Evolutionary conservation across 1,284 basidiomycete species (phyloP), one percentile per base, ranked within the genome.

Genomic region (Ganoderma lingzhi): DNA sequence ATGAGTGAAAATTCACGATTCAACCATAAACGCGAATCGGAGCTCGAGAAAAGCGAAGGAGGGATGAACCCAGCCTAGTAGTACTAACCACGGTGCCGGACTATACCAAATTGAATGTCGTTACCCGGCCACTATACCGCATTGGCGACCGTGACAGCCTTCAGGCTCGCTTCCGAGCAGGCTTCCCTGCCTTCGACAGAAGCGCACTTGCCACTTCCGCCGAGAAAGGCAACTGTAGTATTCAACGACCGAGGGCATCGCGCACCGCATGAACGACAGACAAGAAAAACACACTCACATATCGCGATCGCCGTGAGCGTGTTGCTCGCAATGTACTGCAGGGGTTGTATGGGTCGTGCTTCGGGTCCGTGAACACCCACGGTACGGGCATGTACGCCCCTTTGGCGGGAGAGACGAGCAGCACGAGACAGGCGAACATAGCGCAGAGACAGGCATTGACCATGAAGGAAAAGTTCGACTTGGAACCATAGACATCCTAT

Each of bases 281-380:
- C 37, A 9, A 35, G 35, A 6, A 55, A 41, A 73, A 79, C 64
- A 79, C 64, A 67, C 69, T 65, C 73, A 89, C 88, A 78, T 61
- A 89, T 83, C 6, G 88, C 86, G 48, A 90, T 79, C 12, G 80
- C 85, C 1, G 90, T 90, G 45, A 89, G 77, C 3, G 84, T 79
- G 75, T 90, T 87, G 53, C 82, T 86, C 2, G 89, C 83, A 63
- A 93, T 90, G 75, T 92, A 93, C 68, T 84, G 84, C 37, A 89
- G 77, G 15, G 85, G 75, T 90, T 89, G 75, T 83, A 85, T 0
- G 81, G 83, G 74, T 91, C 89, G 74, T 88, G 66, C 73, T 81
- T 82, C 0, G 88, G 88, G 75, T 89, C 85, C 14, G 79, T 76
- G 73, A 73, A 73, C 68, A 58, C 70, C 69, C 69, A 73, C 44